Base-by-base conservation (phyloP, 805 yeast species). In the Jamesozyma spencerorum region DNA sequence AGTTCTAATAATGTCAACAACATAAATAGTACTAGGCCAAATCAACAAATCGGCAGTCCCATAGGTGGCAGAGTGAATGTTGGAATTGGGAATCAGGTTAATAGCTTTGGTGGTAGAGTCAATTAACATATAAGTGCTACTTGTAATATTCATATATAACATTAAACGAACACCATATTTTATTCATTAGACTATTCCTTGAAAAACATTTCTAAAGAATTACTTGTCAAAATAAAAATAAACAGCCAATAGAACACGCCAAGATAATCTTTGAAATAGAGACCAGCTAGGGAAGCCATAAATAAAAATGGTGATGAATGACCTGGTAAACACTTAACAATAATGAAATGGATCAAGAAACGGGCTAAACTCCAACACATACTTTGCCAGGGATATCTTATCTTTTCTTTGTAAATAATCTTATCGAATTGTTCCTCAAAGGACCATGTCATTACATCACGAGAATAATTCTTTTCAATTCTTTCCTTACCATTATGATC, bases 361-460 rank as follows among this genome's bases (percentile, higher is more conserved):
- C 48, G 48, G 12, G 40, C 26, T 1, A 43, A 1, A 1, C 46
- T 46, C 2, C 34, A 31, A 6, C 53, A 8, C 1, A 56, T 36
- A 17, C 42, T 51, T 42, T 62, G 64, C 70, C 69, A 65, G 1
- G 48, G 29, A 34, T 60, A 57, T 2, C 29, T 37, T 5, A 35
- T 40, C 31, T 46, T 58, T 5, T 57, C 49, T 6, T 35, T 38
- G 47, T 55, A 50, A 27, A 60, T 41, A 19, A 62, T 50, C 24
- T 47, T 46, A 5, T 62, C 50, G 44, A 70, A 61, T 18, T 55
- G 57, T 20, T 55, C 52, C 44, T 67, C 69, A 42, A 69, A 63
- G 1, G 51, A 45, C 36, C 50, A 45, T 2, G 70, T 63, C 69
- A 70, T 65, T 3, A 66, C 70, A 10, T 51, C 49, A 31, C 65